Evolutionary conservation across 305 asterid genomes (phyloP).

Genomic region (Coffea humblotiana): DNA sequence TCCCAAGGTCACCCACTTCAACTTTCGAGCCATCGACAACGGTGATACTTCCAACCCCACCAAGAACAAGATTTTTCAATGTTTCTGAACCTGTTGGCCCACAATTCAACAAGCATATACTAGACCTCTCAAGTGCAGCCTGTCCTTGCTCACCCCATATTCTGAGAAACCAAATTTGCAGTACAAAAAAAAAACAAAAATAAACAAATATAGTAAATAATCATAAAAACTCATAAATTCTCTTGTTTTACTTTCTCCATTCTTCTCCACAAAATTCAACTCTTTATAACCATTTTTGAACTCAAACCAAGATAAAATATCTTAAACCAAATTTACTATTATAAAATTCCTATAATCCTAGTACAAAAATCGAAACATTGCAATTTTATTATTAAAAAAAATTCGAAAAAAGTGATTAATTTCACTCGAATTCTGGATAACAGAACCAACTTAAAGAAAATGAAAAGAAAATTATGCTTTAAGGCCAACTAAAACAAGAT

Average conservation of each 20-base stretch:
- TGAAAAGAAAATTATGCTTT: background rate
- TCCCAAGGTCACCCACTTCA: slow-evolving; percentile 89
- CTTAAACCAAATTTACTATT: background rate
- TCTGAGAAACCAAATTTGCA: slow-evolving; percentile 40
- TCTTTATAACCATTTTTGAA: background rate
- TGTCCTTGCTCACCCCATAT: slow-evolving; percentile 99
- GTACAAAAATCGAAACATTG: background rate
- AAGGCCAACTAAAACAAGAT: background rate
- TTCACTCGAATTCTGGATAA: background rate
- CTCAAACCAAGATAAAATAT: background rate
- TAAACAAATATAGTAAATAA: background rate
- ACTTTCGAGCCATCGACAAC: slow-evolving; percentile 95
- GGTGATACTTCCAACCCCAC: slow-evolving; percentile 95
- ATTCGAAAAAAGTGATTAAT: background rate
- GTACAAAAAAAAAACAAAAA: background rate
- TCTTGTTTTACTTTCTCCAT: background rate
- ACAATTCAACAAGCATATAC: slow-evolving; percentile 85
- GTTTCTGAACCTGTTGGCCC: slow-evolving; percentile 98
- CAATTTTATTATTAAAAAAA: background rate
- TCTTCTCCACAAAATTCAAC: background rate
- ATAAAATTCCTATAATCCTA: background rate
- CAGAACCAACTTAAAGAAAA: background rate
- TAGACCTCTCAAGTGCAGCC: slow-evolving; percentile 88
- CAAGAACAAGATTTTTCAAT: slow-evolving; percentile 88
- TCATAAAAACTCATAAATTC: background rate